Evolutionary conservation across 371 early-diverging fungal genomes (phyloP).

Genomic region (Funneliformis caledonium): DNA sequence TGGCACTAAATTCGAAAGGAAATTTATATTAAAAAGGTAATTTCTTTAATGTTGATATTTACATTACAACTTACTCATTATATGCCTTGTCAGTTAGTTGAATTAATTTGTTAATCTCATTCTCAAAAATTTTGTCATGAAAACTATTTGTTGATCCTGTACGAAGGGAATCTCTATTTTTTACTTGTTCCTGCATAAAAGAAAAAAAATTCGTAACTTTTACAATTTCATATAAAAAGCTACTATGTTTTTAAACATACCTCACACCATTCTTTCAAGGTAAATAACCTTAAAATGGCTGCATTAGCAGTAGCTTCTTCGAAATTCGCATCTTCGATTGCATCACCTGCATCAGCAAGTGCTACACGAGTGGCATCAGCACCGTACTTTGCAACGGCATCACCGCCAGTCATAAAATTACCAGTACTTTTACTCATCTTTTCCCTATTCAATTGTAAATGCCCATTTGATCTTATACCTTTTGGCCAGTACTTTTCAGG

Average conservation of each 20-base stretch:
- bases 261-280: constrained; percentile 90
- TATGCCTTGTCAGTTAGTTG: constrained; percentile 78
- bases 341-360: constrained; percentile 95
- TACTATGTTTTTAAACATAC: constrained; percentile 42
- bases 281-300: constrained; percentile 93
- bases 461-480: constrained; percentile 96
- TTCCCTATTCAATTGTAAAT: constrained; percentile 94
- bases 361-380: constrained; percentile 98
- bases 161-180: constrained; percentile 50
- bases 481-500: constrained; percentile 93
- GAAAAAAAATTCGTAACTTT: constrained; percentile 31
- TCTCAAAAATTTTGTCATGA: constrained; percentile 86
- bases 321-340: constrained; percentile 99
- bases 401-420: constrained; percentile 95
- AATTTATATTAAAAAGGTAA: background rate
- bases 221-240: background rate
- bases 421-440: constrained; percentile 99
- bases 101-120: constrained; percentile 83
- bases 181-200: constrained; percentile 47
- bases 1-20: constrained; percentile 53
- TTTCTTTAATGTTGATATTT: background rate
- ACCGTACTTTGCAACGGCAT: constrained; percentile 90
- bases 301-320: constrained; percentile 96
- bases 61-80: constrained; percentile 46
- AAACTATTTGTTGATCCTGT: constrained; percentile 61